Percentiles rank a stretch among this genome's conserved stretches.
Conservation (phyloP, 2,329 filamentous ascomycete genomes). For the Penicillium sp. region DNA sequence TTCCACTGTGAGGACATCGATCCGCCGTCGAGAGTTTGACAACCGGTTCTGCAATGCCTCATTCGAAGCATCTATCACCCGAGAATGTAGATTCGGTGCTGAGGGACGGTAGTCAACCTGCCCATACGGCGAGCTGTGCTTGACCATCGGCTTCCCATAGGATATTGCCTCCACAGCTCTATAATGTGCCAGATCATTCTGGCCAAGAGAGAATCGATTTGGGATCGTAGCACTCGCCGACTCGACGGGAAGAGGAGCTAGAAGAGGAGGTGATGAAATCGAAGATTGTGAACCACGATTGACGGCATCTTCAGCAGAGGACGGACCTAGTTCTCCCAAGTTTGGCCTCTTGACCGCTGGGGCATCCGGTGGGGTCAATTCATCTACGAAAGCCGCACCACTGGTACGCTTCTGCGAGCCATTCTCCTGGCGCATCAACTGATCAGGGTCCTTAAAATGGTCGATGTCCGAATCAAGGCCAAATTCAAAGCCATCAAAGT, state of each 20-base stretch:
- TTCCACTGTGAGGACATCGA: slow-evolving; percentile 25
- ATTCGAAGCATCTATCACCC: slow-evolving; percentile 19
- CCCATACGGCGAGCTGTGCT: slow-evolving; percentile 28
- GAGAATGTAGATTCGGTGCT: slow-evolving; percentile 23
- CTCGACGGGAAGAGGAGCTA: not conserved
- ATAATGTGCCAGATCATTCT: slow-evolving; percentile 17
- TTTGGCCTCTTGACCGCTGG: not conserved
- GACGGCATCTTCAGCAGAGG: not conserved
- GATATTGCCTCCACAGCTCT: slow-evolving; percentile 1
- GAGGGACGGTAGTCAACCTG: slow-evolving; percentile 29
- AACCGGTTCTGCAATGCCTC: slow-evolving; percentile 22
- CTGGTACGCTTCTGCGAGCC: slow-evolving; percentile 21
- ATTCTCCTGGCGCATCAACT: slow-evolving; percentile 15
- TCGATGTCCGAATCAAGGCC: slow-evolving; percentile 6
- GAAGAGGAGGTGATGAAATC: not conserved
- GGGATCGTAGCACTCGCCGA: slow-evolving; percentile 9
- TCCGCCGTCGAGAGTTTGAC: slow-evolving; percentile 15
- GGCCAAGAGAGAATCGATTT: slow-evolving; percentile 14
- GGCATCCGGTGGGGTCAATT: slow-evolving; percentile 9
- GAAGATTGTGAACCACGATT: not conserved
- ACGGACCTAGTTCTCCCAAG: not conserved
- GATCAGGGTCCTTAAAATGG: slow-evolving; percentile 9
- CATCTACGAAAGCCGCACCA: slow-evolving; percentile 20
- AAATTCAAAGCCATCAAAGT: slow-evolving; percentile 15
- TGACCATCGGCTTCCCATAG: not conserved